A percentile compares a stretch with the other conserved stretches of the same genome.
Evolutionary conservation across 176 grass and related monocot species (phyloP).

Genomic region (Rhynchospora pubera): DNA sequence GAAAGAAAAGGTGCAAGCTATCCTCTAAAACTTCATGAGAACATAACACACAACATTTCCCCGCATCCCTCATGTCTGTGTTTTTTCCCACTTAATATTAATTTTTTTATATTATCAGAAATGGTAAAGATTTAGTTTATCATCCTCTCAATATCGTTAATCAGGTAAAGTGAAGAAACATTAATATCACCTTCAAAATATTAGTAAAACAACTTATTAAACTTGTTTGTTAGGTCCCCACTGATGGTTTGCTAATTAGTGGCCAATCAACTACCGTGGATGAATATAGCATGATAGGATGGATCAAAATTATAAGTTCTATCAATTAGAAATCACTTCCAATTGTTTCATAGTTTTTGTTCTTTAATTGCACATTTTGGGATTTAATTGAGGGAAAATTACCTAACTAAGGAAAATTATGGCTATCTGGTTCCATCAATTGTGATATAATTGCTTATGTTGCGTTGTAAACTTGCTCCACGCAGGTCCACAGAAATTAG

Average conservation of each 20-base stretch:
- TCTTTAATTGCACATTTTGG: background rate
- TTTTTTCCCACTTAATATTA: too few relatives aligned
- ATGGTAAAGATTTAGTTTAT: too few relatives aligned
- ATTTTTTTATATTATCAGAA: too few relatives aligned
- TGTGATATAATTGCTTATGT: background rate
- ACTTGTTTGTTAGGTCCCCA: conserved; percentile 60
- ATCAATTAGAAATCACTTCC: background rate
- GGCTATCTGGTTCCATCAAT: conserved; percentile 10
- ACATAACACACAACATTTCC: too few relatives aligned
- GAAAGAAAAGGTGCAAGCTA: too few relatives aligned
- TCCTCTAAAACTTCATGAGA: too few relatives aligned
- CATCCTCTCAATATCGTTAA: too few relatives aligned
- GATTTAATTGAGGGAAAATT: background rate
- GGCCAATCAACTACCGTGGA: conserved; percentile 86
- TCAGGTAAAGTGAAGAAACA: too few relatives aligned
- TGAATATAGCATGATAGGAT: conserved; percentile 96
- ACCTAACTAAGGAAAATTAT: background rate
- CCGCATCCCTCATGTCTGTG: too few relatives aligned
- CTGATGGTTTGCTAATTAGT: conserved; percentile 78
- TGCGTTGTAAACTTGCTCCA: background rate
- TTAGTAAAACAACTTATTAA: conserved; percentile 5
- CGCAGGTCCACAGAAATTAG: conserved; percentile 60
- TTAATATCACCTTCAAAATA: too few relatives aligned
- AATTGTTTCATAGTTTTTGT: background rate
- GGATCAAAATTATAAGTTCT: conserved; percentile 80